Evolutionary conservation across 768 basidiomycete genomes (phyloP).

Genomic region (Podaxis sp.): DNA sequence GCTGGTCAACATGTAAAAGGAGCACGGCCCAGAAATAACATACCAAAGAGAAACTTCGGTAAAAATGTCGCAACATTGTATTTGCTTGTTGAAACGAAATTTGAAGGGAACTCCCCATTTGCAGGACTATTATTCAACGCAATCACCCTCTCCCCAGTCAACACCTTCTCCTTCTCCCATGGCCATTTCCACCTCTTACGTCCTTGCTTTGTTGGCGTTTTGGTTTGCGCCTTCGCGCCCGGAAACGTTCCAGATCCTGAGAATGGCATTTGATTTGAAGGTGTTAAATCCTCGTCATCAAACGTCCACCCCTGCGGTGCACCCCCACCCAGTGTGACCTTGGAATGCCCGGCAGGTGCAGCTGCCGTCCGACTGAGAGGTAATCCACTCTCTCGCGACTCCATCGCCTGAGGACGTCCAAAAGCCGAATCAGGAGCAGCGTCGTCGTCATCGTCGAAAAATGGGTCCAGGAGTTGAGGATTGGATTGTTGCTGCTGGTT

Average conservation of each 20-base stretch:
- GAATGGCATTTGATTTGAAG: constrained; percentile 33
- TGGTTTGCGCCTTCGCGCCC: constrained; percentile 20
- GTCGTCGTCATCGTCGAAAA: constrained; percentile 85
- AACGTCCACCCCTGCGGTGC: constrained; percentile 71
- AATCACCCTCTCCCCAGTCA: constrained; percentile 73
- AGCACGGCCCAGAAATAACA: constrained; percentile 10
- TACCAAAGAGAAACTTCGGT: constrained; percentile 91
- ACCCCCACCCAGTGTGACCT: constrained; percentile 38
- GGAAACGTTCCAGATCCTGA: constrained; percentile 39
- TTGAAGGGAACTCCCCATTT: constrained; percentile 67
- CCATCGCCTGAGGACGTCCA: constrained; percentile 43
- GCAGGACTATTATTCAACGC: constrained; percentile 72
- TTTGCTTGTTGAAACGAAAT: constrained; percentile 92
- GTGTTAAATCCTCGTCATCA: constrained; percentile 57
- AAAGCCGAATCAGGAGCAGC: constrained; percentile 67
- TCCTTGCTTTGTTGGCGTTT: constrained; percentile 20
- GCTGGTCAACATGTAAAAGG: constrained; percentile 10
- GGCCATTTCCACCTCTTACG: constrained; percentile 73
- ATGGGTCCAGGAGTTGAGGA: constrained; percentile 70
- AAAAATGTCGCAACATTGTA: constrained; percentile 86
- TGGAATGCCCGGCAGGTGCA: constrained; percentile 57
- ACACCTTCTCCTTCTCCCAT: constrained; percentile 67
- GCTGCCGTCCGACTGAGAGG: constrained; percentile 57
- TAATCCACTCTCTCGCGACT: constrained; percentile 50
- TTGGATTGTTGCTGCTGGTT: constrained; percentile 27